phyloP scores from a whole-genome alignment of 179 eudicot genomes.

The Gypsophila paniculata region DNA sequence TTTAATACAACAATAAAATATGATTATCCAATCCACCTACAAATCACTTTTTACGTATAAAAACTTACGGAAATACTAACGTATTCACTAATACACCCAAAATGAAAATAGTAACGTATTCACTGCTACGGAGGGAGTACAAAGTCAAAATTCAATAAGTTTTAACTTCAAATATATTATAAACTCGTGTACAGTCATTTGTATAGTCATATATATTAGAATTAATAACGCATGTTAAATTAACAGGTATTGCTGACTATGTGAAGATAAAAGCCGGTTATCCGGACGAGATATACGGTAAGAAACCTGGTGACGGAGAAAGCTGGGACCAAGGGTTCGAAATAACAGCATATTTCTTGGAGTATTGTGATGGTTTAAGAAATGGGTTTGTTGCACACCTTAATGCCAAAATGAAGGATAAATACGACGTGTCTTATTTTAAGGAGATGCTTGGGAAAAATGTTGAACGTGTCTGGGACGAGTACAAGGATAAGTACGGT shows the following conservation, averaged over 20 bases:
- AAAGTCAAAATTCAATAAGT: too few species aligned
- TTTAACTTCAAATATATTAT: too few species aligned
- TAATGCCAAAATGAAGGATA: slow-evolving; percentile 52
- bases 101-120: too few species aligned
- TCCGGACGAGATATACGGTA: slow-evolving; percentile 44
- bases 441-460: slow-evolving; percentile 45
- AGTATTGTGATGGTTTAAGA: slow-evolving; percentile 46
- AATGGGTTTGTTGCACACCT: slow-evolving; percentile 59
- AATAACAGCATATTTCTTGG: slow-evolving; percentile 50
- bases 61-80: too few species aligned
- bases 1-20: too few species aligned
- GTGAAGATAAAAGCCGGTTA: slow-evolving; percentile 59
- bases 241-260: slow-evolving; percentile 36
- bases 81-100: too few species aligned
- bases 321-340: slow-evolving; percentile 59
- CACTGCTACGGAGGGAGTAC: too few species aligned
- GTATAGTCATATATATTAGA: too few species aligned
- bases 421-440: slow-evolving; percentile 39
- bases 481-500: slow-evolving; percentile 47
- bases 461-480: slow-evolving; percentile 49
- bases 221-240: too few species aligned
- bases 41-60: too few species aligned
- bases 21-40: too few species aligned
- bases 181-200: too few species aligned
- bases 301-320: slow-evolving; percentile 44